phyloP scores from a whole-genome alignment of 2,329 filamentous ascomycete species.

The Ophiocordyceps robertsii region DNA sequence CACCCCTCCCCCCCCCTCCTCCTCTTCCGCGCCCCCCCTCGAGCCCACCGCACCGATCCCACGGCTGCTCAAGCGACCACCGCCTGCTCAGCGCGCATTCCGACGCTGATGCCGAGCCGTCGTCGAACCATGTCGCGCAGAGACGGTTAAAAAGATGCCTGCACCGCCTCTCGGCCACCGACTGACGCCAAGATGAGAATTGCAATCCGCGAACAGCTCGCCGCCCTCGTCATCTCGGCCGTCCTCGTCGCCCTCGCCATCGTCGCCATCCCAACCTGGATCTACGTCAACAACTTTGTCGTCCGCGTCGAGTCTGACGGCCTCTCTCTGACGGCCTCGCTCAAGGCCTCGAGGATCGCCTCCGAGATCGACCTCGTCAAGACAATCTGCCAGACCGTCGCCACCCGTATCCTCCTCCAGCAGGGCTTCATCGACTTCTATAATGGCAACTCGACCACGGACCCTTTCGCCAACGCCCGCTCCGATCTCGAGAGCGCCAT shows the following conservation, averaged over 20 bases:
- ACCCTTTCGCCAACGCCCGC: slow-evolving; percentile 47
- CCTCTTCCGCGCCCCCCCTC: too few relatives aligned
- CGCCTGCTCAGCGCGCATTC: too few relatives aligned
- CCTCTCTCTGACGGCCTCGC: slow-evolving; percentile 65
- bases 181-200: slow-evolving; percentile 50
- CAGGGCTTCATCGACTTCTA: slow-evolving; percentile 37
- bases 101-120: too few relatives aligned
- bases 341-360: slow-evolving; percentile 72
- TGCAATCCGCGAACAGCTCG: slow-evolving; percentile 78
- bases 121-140: too few relatives aligned
- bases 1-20: too few relatives aligned
- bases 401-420: slow-evolving; percentile 52
- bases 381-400: slow-evolving; percentile 58
- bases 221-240: slow-evolving; percentile 37
- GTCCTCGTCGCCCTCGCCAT: slow-evolving; percentile 56
- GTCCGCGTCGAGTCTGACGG: slow-evolving; percentile 40
- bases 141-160: too few relatives aligned
- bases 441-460: slow-evolving; percentile 30
- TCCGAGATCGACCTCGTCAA: slow-evolving; percentile 70
- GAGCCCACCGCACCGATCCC: too few relatives aligned
- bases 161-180: too few relatives aligned
- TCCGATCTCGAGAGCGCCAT: slow-evolving; percentile 63
- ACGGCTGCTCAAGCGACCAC: too few relatives aligned
- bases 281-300: slow-evolving; percentile 43
- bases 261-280: slow-evolving; percentile 65